These are phyloP conservation scores for Aspergillaceae sp. DNA, from an alignment of 2,329 filamentous ascomycete species.

Conservation along the genomic window DNA sequence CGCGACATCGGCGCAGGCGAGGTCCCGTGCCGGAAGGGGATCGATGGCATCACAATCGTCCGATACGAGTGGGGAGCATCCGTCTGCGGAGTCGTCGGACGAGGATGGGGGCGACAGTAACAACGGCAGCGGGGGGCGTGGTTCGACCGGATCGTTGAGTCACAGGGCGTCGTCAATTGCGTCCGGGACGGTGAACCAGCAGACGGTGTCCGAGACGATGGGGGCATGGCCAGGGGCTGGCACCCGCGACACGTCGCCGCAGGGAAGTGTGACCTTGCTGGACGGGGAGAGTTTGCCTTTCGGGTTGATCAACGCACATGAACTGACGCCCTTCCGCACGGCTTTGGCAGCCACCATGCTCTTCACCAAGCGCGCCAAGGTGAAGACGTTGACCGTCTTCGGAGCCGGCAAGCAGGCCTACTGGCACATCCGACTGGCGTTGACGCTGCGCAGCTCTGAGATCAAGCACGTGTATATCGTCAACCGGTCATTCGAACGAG, in stretches of 20 bases:
- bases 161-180: conserved; percentile 15
- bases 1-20: background rate
- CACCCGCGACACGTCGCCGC: conserved; percentile 40
- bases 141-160: conserved; percentile 14
- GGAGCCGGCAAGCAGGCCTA: conserved; percentile 85
- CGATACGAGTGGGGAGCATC: conserved; percentile 26
- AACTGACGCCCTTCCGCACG: conserved; percentile 62
- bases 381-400: conserved; percentile 74
- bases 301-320: conserved; percentile 58
- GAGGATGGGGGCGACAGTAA: conserved; percentile 18
- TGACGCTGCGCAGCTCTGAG: conserved; percentile 57
- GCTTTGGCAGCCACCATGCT: conserved; percentile 53
- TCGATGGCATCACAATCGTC: conserved; percentile 29
- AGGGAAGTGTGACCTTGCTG: conserved; percentile 52
- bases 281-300: conserved; percentile 50
- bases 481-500: conserved; percentile 52
- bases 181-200: conserved; percentile 23
- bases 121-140: conserved; percentile 16
- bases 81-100: conserved; percentile 20
- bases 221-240: conserved; percentile 28
- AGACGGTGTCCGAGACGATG: conserved; percentile 20
- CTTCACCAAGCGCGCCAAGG: conserved; percentile 56
- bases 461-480: conserved; percentile 76
- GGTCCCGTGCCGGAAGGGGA: conserved; percentile 11
- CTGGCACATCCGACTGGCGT: conserved; percentile 82